Base-by-base conservation (phyloP, 2,329 filamentous ascomycete species). In the Curvularia verruculosa region DNA sequence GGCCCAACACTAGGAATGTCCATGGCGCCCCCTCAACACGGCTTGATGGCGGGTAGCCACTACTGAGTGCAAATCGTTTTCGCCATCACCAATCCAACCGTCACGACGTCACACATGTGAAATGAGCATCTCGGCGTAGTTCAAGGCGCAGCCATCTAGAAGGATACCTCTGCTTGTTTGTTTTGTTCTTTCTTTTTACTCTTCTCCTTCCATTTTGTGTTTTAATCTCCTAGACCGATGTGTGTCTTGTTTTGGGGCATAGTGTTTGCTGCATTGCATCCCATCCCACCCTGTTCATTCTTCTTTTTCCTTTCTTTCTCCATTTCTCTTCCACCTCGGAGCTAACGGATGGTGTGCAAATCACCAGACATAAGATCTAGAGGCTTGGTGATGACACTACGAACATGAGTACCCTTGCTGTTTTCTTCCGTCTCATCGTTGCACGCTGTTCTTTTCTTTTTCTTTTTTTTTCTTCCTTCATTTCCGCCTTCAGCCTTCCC, bases 21-120 rank as follows among this genome's bases (percentile, higher is more conserved):
- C 45, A 73, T 69, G n/a, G 79, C 80, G 76, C 75, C 74, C 13
- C 75, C 76, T 54, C 72, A 76, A 46, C 78, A 78, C 53, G 75
- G 69, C 51, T 72, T 82, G 72, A 76, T 81, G 58, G 76, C 78
- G 49, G 72, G 77, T 19, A 77, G 78, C 64, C 75, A 79, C 65
- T 81, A 79, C 67, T 78, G 70, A 66, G 40, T 54, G 44, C 59
- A 61, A 36, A 49, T 49, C 41, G 41, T 44, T 44, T 28, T 29
- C 49, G 43, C 54, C 52, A 55, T 36, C 54, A 53, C 46, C 53
- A 61, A 53, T 44, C 54, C 37, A 47, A 52, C 47, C 57, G 40
- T 56, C 50, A 63, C 61, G 54, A 68, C 56, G 59, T 64, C 59
- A 63, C 60, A 64, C 61, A 61, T 45, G 49, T 50, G 58, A 65